phyloP scores from a whole-genome alignment of 768 basidiomycete species.

The Pholiota conissans region DNA sequence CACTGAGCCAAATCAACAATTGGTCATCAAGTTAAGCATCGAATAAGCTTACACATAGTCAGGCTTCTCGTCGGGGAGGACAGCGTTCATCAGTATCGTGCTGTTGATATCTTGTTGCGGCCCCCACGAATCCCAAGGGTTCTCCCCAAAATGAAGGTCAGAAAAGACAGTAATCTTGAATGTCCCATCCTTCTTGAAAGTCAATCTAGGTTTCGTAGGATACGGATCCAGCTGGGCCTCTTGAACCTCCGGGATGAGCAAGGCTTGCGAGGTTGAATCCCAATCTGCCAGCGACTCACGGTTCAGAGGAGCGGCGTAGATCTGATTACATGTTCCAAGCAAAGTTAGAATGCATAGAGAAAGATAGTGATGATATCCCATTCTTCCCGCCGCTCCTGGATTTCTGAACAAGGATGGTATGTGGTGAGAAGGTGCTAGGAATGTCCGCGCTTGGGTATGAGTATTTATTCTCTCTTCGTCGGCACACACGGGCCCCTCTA shows the following conservation, averaged over 20 bases:
- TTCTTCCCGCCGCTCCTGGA: not conserved
- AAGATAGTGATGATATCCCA: not conserved
- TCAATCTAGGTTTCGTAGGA: conserved; percentile 43
- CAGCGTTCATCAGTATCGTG: conserved; percentile 51
- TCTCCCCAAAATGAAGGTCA: conserved; percentile 76
- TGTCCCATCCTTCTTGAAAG: conserved; percentile 56
- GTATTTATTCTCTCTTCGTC: not conserved
- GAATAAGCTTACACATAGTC: conserved; percentile 62
- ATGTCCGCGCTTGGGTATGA: not conserved
- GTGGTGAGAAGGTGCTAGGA: not conserved
- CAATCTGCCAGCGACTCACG: not conserved
- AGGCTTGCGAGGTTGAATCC: not conserved
- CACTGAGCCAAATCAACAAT: conserved; percentile 36
- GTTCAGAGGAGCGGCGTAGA: not conserved
- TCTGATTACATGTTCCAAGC: not conserved
- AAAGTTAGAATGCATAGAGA: not conserved
- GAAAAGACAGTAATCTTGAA: conserved; percentile 78
- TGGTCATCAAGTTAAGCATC: not conserved
- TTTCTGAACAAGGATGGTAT: not conserved
- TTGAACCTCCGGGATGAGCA: not conserved
- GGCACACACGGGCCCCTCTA: not conserved
- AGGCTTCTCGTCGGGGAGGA: conserved; percentile 59
- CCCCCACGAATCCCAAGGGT: conserved; percentile 70
- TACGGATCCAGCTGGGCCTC: conserved; percentile 31
- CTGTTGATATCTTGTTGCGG: conserved; percentile 68